Percentiles rank a stretch among this genome's conserved stretches.
Evolutionary conservation across 306 rosid species (phyloP).

Genomic region (Trifolium repens): DNA sequence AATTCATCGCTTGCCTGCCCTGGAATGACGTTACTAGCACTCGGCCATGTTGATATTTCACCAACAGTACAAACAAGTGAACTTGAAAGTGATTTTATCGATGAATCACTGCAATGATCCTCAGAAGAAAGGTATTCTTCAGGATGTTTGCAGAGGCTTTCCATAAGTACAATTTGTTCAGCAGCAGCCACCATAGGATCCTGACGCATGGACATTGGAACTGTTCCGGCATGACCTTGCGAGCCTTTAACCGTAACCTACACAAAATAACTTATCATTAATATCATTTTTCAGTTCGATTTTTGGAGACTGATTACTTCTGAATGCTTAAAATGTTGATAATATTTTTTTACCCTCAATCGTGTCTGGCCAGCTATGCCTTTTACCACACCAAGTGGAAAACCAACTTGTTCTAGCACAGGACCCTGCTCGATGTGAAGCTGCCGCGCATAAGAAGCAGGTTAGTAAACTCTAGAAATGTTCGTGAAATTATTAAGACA

Average conservation of each 20-base stretch:
- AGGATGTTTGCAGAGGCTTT: conserved; percentile 84
- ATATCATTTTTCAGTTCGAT: not conserved
- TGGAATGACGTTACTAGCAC: conserved; percentile 98
- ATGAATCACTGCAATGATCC: conserved; percentile 64
- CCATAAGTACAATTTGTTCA: conserved; percentile 74
- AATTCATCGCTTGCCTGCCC: conserved; percentile 84
- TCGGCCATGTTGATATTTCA: conserved; percentile 98
- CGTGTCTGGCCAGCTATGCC: conserved; percentile 99
- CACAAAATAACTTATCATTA: conserved; percentile 2
- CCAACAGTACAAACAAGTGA: conserved; percentile 98
- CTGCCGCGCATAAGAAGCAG: conserved; percentile 47
- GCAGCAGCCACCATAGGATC: conserved; percentile 94
- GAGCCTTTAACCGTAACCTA: conserved; percentile 92
- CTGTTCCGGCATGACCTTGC: conserved; percentile 97
- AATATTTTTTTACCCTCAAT: conserved; percentile 55
- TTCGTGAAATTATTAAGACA: conserved; percentile 11
- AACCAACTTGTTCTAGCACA: conserved; percentile 79
- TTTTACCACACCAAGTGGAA: conserved; percentile 87
- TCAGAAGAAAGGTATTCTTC: conserved; percentile 70
- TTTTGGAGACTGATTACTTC: not conserved
- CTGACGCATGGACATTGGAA: conserved; percentile 94
- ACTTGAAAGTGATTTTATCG: conserved; percentile 72
- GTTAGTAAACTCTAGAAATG: conserved; percentile 4
- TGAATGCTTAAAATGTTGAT: not conserved
- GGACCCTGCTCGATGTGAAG: conserved; percentile 98